Base-by-base conservation (phyloP, 2,329 filamentous ascomycete species). In the Paracamarosporium sp. region DNA sequence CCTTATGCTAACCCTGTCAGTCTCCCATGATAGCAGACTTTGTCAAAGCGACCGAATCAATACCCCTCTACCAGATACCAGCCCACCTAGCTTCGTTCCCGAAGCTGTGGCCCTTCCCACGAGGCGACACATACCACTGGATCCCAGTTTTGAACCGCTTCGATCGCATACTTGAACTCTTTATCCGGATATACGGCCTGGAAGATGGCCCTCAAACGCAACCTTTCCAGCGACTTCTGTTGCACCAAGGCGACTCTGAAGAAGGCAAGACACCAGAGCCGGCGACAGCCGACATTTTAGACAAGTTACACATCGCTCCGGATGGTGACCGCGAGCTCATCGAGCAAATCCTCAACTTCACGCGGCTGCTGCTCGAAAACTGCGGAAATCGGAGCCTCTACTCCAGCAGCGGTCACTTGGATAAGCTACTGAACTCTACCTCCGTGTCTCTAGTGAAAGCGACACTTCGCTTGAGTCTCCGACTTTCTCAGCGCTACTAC, bases 101-200 rank as follows among this genome's bases (percentile, higher is more conserved):
- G 57, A 88, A 89, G 63, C 84, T 89, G 84, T 99, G 95, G 95
- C 93, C 93, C 2, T 96, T 98, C 72, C 94, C 94, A 36, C 88
- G 94, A 75, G 96, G 95, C 59, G 95, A 99, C 76, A 82, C 98
- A 28, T 98, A 98, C 75, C 94, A 99, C 82, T 99, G 96, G 96
- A 97, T 99, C 65, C 89, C 91, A 27, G 85, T 97, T 24, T 81
- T 99, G 59, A 96, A 99, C 77, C 89, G 93, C 56, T 98, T 99
- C 77, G 95, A 99, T 78, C 87, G 86, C 70, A 88, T 98, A 63
- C 81, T 99, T 38, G 92, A 96, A 68, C 82, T 87, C 36, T 93
- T 96, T 75, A 92, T 89, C 76, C 83, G 86, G 55, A 88, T 87
- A 63, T 99, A 99, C 79, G 87, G 87, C 60, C 82, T 99, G 55